Base-by-base conservation (phyloP, 164 flowering plant species). In the Liquidambar formosana region DNA sequence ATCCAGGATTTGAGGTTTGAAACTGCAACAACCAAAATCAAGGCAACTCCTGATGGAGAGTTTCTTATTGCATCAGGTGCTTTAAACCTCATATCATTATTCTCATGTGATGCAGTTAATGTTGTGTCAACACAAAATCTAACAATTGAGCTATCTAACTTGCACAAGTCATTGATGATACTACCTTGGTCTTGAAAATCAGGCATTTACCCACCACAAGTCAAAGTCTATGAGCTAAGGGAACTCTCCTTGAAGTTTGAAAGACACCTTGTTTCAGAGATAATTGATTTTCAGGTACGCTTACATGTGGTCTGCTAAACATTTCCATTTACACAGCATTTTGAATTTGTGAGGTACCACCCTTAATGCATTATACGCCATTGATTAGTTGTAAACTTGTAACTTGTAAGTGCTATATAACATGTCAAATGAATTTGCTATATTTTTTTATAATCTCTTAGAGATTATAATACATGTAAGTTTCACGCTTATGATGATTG, bases 161-260 rank as follows among this genome's bases (percentile, higher is more conserved):
- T 44, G 33, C 5, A 45, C 13, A 45, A 46, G 6, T 21, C n/a
- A 4, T 18, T 26, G 38, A 5, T 23, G 48, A 62, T 67, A 57
- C 1, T 57, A 45, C 3, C 15, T 65, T 60, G 63, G 5, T 45
- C 27, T 63, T 71, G 66, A 65, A 57, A 51, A 74, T 27, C 69
- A 92, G 97, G 97, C 72, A 88, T 89, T 60, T 95, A 95, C 65
- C 97, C 97, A 18, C 97, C 99, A 52, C 97, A 91, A 78, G 82
- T 95, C 61, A 93, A 95, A 82, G 97, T 93, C 4, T 95, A 88
- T 73, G 96, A 93, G 78, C 77, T 91, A 6, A 82, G 88, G 75
- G 84, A 95, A 62, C 75, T 87, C 33, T 68, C 96, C 0, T 66
- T 95, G 86, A 95, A 95, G 90, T 93, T 95, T 71, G 97, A 93